A percentile compares a stretch with the other conserved stretches of the same genome.
These are phyloP conservation scores for Mariannaea sp. DNA, from an alignment of 2,329 filamentous ascomycete species.

Conservation along the genomic window DNA sequence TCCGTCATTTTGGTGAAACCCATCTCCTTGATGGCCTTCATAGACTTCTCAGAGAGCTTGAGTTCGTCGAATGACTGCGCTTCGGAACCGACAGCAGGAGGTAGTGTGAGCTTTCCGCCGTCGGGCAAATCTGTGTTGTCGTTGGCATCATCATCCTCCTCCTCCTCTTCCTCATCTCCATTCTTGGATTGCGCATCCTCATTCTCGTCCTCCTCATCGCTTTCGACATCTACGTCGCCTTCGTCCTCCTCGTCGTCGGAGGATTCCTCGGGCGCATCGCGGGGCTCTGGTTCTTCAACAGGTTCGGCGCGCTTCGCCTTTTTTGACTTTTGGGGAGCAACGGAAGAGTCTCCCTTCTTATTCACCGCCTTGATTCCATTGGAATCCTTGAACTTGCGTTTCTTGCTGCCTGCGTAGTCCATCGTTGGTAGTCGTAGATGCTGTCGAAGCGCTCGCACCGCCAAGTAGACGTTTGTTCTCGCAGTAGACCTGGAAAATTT, in stretches of 20 bases:
- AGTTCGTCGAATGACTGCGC: slow-evolving; percentile 79
- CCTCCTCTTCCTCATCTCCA: slow-evolving; percentile 36
- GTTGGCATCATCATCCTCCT: slow-evolving; percentile 35
- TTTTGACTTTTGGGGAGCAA: slow-evolving; percentile 46
- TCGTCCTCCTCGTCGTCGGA: slow-evolving; percentile 38
- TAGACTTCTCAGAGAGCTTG: slow-evolving; percentile 84
- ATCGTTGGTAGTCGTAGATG: slow-evolving; percentile 35
- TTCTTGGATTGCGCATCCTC: slow-evolving; percentile 37
- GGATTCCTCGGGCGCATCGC: slow-evolving; percentile 34
- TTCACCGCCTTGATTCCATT: slow-evolving; percentile 39
- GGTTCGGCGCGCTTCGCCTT: slow-evolving; percentile 47
- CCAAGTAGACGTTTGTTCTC: slow-evolving; percentile 17
- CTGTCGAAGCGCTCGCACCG: slow-evolving; percentile 13
- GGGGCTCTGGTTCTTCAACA: slow-evolving; percentile 36
- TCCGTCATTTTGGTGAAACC: slow-evolving; percentile 94
- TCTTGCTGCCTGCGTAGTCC: slow-evolving; percentile 48
- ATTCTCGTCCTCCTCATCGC: slow-evolving; percentile 38
- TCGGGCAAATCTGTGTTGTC: slow-evolving; percentile 43
- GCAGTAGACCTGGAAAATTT: slow-evolving; percentile 28
- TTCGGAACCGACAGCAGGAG: slow-evolving; percentile 58
- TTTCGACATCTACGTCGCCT: slow-evolving; percentile 35
- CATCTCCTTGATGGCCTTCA: slow-evolving; percentile 88
- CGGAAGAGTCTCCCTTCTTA: slow-evolving; percentile 31
- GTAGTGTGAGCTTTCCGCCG: slow-evolving; percentile 53
- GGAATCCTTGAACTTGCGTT: slow-evolving; percentile 49